Evolutionary conservation across 2,329 filamentous ascomycete genomes (phyloP).

Genomic region (Alternaria sp.): DNA sequence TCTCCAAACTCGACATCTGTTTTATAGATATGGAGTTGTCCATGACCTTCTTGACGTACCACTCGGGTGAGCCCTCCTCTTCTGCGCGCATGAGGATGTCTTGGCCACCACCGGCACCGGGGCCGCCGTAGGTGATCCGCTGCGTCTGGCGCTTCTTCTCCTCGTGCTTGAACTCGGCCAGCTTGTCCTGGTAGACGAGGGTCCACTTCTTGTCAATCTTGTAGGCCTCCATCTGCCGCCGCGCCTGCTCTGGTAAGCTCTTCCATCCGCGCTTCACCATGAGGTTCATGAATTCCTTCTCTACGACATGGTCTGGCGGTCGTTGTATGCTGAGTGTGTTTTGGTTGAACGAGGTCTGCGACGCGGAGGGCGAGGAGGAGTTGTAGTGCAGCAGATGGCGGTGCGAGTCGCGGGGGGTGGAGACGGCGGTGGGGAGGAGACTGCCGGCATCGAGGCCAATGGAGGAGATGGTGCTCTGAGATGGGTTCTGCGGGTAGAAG

Average conservation of each 20-base stretch:
- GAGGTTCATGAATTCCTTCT: slow-evolving; percentile 87
- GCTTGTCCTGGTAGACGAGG: slow-evolving; percentile 89
- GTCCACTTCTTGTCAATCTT: slow-evolving; percentile 97
- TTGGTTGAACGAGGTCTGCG: slow-evolving; percentile 57
- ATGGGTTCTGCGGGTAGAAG: slow-evolving; percentile 63
- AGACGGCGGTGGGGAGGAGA: slow-evolving; percentile 46
- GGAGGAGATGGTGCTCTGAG: slow-evolving; percentile 59
- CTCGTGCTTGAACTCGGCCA: slow-evolving; percentile 93
- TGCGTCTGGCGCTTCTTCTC: slow-evolving; percentile 83
- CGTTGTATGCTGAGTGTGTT: slow-evolving; percentile 70
- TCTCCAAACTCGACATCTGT: slow-evolving; percentile 88
- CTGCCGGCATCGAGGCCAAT: slow-evolving; percentile 50
- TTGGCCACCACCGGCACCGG: slow-evolving; percentile 47
- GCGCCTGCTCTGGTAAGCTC: slow-evolving; percentile 91
- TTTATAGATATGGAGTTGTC: slow-evolving; percentile 92
- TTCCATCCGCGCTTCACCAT: slow-evolving; percentile 99
- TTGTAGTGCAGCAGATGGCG: slow-evolving; percentile 50
- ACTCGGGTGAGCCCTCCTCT: slow-evolving; percentile 95
- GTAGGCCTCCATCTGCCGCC: slow-evolving; percentile 95
- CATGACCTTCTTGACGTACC: slow-evolving; percentile 97
- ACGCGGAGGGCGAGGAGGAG: slow-evolving; percentile 55
- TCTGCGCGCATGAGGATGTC: slow-evolving; percentile 78
- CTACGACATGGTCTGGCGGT: slow-evolving; percentile 79
- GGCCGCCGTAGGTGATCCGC: slow-evolving; percentile 65
- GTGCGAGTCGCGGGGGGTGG: slow-evolving; percentile 52